Base-by-base conservation (phyloP, 2,329 filamentous ascomycete genomes). In the Cyphellophora attinorum region DNA sequence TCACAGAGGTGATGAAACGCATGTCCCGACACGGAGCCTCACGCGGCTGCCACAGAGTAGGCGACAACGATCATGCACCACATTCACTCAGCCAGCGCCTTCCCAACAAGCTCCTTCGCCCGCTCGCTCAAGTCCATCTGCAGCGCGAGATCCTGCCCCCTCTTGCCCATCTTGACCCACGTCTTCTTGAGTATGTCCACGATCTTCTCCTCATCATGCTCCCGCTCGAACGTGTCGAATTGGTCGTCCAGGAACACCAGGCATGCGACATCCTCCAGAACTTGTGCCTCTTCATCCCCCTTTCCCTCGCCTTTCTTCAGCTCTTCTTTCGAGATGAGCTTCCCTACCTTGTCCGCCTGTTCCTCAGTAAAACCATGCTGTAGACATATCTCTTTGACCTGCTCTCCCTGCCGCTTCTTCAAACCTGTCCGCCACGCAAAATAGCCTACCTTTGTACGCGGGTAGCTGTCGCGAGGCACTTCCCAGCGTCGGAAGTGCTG, bases 401-500 rank as follows among this genome's bases (percentile, higher is more conserved):
- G 66, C 42, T 76, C 68, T 1, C 78, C 76, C 53, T 86, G 81
- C 2, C 81, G 65, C 50, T 84, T 85, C 56, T 78, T 79, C 36
- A 85, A 72, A 50, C 74, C 77, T 3, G 77, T 70, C 14, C 85
- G 73, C 85, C 85, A 93, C n/a, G 70, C 66, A 44, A 86, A 72
- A 56, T 93, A 93, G 6, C 85, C 85, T 0, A 72, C 54, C 45
- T 79, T 77, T 1, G 79, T 88, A 65, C 76, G 76, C 5, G 85
- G 82, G 57, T 83, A 89, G 23, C 68, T 72, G 44, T 66, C 63
- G 31, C 85, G 78, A 0, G 84, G 82, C 2, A 89, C 73, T 59
- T 93, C 82, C 85, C 85, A 93, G 60, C 83, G 77, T 34, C 79
- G 74, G 50, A 93, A 83, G 58, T 93, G 85, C 57, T 93, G 85